These are phyloP conservation scores for Entophlyctis helioformis DNA, from an alignment of 192 early-diverging fungal species.

Conservation along the genomic window DNA sequence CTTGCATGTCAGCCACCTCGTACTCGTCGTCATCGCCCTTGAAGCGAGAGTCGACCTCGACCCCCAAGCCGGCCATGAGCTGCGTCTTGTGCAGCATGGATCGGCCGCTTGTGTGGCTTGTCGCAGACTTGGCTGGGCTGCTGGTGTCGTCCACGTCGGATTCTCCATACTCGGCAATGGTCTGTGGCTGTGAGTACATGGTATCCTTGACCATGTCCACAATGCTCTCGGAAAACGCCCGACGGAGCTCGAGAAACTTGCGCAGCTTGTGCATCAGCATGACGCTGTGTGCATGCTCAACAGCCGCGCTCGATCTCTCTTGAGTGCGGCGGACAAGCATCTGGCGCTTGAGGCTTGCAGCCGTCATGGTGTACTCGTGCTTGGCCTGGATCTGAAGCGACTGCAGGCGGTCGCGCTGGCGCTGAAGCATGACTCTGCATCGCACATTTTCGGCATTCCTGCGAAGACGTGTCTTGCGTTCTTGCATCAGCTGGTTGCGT, in stretches of 20 bases:
- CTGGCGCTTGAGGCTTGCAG: constrained; percentile 28
- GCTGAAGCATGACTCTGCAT: no score
- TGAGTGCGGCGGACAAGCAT: constrained; percentile 12
- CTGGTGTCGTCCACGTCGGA: constrained; percentile 4
- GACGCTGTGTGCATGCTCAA: constrained; percentile 25
- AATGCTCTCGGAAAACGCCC: constrained; percentile 26
- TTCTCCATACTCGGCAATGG: neutral
- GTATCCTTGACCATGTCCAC: constrained; percentile 9
- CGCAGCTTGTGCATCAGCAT: constrained; percentile 22
- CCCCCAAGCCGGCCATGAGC: no score
- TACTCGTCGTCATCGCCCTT: neutral
- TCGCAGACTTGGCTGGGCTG: constrained; percentile 1
- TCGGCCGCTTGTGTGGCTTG: constrained; percentile 2
- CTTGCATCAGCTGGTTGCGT: no score
- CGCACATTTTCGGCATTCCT: no score
- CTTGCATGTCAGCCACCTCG: neutral
- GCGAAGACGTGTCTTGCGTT: no score
- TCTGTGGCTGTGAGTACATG: no score
- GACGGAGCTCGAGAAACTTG: constrained; percentile 23
- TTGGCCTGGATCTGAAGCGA: constrained; percentile 18
- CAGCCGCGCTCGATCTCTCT: constrained; percentile 18
- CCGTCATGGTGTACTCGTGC: constrained; percentile 22
- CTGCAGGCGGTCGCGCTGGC: constrained; percentile 19
- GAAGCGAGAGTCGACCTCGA: neutral
- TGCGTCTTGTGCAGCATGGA: neutral